phyloP scores from a whole-genome alignment of 345 rosid genomes.

The Gossypium stocksii region DNA sequence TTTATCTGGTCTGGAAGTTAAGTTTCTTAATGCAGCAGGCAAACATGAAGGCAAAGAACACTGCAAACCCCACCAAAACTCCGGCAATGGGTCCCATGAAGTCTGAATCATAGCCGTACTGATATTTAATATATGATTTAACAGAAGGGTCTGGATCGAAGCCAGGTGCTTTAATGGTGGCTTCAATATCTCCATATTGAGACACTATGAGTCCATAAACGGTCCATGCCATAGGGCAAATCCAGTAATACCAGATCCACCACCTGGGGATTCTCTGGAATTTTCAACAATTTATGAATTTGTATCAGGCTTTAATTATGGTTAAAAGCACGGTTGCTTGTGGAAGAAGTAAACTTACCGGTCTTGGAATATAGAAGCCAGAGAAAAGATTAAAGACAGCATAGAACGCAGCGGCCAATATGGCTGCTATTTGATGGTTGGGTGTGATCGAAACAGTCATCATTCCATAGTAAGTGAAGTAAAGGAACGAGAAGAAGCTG shows the following conservation, averaged over 20 bases:
- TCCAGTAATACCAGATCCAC: conserved; percentile 97
- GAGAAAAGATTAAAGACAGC: conserved; percentile 75
- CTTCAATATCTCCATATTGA: neutral
- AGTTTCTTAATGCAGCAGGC: neutral
- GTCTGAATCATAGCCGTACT: neutral
- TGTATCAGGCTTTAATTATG: neutral
- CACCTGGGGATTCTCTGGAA: conserved; percentile 71
- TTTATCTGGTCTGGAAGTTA: conserved; percentile 1
- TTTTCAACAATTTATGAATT: neutral
- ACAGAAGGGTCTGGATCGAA: neutral
- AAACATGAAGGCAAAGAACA: neutral
- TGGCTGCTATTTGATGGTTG: conserved; percentile 79
- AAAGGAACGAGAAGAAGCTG: conserved; percentile 78
- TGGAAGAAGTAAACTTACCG: conserved; percentile 33
- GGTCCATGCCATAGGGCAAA: conserved; percentile 86
- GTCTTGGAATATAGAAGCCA: conserved; percentile 84
- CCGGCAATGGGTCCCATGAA: neutral
- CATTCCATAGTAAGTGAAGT: conserved; percentile 97
- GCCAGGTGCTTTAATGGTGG: neutral
- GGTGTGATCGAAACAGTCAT: conserved; percentile 86
- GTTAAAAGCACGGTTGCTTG: neutral
- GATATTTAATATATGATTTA: neutral
- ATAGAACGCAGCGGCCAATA: conserved; percentile 69
- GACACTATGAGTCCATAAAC: conserved; percentile 40
- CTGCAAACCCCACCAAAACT: neutral